Base-by-base conservation (phyloP, 306 rosid species). In the Psophocarpus tetragonolobus region DNA sequence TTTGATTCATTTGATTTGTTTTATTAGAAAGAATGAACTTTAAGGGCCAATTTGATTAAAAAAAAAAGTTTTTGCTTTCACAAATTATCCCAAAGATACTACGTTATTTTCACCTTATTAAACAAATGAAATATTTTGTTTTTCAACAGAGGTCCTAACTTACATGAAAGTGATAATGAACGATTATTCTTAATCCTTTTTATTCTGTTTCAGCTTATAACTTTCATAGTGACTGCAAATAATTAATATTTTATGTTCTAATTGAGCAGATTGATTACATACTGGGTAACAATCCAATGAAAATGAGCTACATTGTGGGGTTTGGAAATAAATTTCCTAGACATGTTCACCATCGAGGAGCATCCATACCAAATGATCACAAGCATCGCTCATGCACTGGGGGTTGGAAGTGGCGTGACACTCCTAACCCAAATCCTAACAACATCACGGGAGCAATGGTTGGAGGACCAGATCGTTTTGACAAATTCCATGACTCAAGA, bases 251-350 rank as follows among this genome's bases (percentile, higher is more conserved):
- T 57, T 14, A 35, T 26, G 10, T 4, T 80, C 7, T 6, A 15
- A 42, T 69, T 41, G 14, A 41, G 32, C 86, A 90, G 95, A 69
- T 88, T 18, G 95, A 90, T 63, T 90, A 88, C 78, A 88, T 90
- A 18, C 39, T 90, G 53, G 95, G 92, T n/a, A 86, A 84, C 51
- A 89, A 91, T 74, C 91, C 96, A 14, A 71, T 84, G 86, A 87
- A 89, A 10, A 87, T 85, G 89, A 91, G 93, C 84, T 91, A 91
- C 35, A 64, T 88, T 21, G 96, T 87, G 26, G 93, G 96, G 4
- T 87, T 35, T 62, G 96, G 92, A 42, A 62, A 53, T 17, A 87
- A 86, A 63, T 90, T 53, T 68, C 91, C 92, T 0, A 86, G 32
- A 64, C 83, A 80, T 38, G 89, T 85, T 26, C 92, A 90, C 81